phyloP scores from a whole-genome alignment of 768 basidiomycete genomes.

The Gloeopeniophorella convolvens region DNA sequence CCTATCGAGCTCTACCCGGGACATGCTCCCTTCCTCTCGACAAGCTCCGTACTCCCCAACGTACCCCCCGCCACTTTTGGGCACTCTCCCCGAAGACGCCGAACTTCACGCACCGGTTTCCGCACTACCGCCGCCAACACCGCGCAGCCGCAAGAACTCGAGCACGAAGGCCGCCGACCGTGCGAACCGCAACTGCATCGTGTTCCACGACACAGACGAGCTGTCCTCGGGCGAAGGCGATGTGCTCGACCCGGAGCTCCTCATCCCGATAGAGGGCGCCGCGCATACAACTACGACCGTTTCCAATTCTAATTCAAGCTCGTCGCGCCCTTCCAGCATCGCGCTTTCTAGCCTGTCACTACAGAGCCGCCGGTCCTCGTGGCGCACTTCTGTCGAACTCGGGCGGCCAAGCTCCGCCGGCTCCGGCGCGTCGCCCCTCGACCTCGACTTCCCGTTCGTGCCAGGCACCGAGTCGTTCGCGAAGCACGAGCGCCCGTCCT shows the following conservation, averaged over 20 bases:
- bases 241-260: conserved; percentile 6
- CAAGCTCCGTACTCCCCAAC: conserved; percentile 16
- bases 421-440: conserved; percentile 12
- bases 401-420: conserved; percentile 12
- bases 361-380: conserved; percentile 24
- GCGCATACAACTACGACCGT: conserved; percentile 1
- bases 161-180: conserved; percentile 20
- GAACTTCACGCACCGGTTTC: conserved; percentile 31
- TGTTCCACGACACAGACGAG: conserved; percentile 19
- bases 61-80: conserved; percentile 27
- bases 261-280: conserved; percentile 1
- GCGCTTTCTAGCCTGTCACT: conserved; percentile 23
- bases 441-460: conserved; percentile 17
- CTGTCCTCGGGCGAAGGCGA: conserved; percentile 7
- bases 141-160: conserved; percentile 24
- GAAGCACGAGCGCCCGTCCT: not conserved
- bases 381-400: conserved; percentile 23
- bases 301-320: conserved; percentile 5
- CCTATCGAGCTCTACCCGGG: conserved; percentile 14
- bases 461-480: not conserved
- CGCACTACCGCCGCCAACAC: conserved; percentile 10
- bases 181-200: conserved; percentile 24
- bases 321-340: conserved; percentile 22
- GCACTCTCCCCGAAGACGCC: conserved; percentile 46
- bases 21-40: conserved; percentile 12